Evolutionary conservation across 768 basidiomycete genomes (phyloP), one percentile per base, ranked within the genome.

Genomic region (Lactarius pseudohatsudake): DNA sequence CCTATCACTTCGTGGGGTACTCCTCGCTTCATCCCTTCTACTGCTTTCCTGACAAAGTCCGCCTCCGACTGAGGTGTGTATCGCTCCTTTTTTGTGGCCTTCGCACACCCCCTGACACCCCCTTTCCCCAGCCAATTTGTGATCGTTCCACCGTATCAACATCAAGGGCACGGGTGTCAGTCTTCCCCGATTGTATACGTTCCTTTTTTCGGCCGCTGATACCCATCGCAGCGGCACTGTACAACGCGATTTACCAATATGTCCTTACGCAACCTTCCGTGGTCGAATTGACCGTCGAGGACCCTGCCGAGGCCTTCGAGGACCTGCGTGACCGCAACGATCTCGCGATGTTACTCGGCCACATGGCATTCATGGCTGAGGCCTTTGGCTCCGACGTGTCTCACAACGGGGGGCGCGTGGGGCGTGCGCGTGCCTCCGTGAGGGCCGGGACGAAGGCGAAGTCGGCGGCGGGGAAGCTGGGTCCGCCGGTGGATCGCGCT

Each of bases 221-320:
- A 11, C 61, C 34, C 30, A 36, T 58, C 67, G 8, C 72, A 96
- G 94, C 95, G 58, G 87, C 90, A 69, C 85, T 98, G 15, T 98
- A 97, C 81, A 85, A 80, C 55, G 86, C 94, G 0, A 88, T 94
- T 61, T 96, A 96, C 78, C 82, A 87, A 73, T 85, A 92, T 72
- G 83, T 91, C 22, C 75, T 91, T 53, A 78, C 83, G 16, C 84
- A 84, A 57, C 81, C 87, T 2, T 79, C 84, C 59, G 85, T 96
- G 45, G 88, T 91, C n/a, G 96, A 98, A 76, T 79, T 98, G 50
- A 97, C 95, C 1, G 92, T 99, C 26, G 97, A 99, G 78, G 97
- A 99, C 75, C 97, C 97, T 1, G 94, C 94, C 0, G 97, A 99
- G 78, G 92, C 93, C 11, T 98, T 99, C 73, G 96, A 98, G 75